Evolutionary conservation across 306 rosid genomes (phyloP), one percentile per base, ranked within the genome.

Genomic region (Citrullus mucosospermus): DNA sequence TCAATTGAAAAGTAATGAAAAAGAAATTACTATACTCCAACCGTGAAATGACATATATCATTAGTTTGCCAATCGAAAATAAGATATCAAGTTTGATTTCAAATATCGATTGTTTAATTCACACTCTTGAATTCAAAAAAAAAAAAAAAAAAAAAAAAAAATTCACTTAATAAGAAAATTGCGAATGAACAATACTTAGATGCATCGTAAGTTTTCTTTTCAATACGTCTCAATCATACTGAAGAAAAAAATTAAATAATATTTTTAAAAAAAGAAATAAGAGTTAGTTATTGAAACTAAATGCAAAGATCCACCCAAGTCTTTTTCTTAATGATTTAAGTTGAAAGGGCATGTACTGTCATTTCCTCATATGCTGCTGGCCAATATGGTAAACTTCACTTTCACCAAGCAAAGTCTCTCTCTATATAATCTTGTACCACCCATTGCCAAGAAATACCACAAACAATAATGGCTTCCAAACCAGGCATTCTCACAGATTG

Each of bases 401-500:
- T 38, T 36, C 50, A 36, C 46, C 25, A 15, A 8, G 12, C 70
- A 10, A 30, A 61, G 0, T 34, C 41, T 65, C 20, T 34, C 7
- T 67, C 9, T 67, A 66, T 38, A 66, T 67, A 39, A 67, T 22
- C 73, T 4, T 63, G 10, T n/a, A 30, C 5, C 54, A 18, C 14
- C 50, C 50, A 43, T 68, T 68, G 30, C 34, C 32, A 68, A n/a
- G 41, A 55, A 25, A 11, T 1, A 70, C 2, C 30, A 9, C 32
- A 41, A 70, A 20, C 11, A 46, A 72, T 17, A 60, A 89, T 89
- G 93, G 93, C 93, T 36, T 81, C 93, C 38, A 89, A 58, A 58
- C 91, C 93, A 1, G 93, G 93, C 80, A 75, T 89, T 62, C 91
- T 89, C 75, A 84, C 89, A 13, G 89, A 89, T 38, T 89, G 93